A percentile compares a stretch with the other conserved stretches of the same genome.
These are phyloP conservation scores for Aspergillus sclerotiicarbonarius DNA, from an alignment of 495 filamentous ascomycete genomes.

Conservation along the genomic window DNA sequence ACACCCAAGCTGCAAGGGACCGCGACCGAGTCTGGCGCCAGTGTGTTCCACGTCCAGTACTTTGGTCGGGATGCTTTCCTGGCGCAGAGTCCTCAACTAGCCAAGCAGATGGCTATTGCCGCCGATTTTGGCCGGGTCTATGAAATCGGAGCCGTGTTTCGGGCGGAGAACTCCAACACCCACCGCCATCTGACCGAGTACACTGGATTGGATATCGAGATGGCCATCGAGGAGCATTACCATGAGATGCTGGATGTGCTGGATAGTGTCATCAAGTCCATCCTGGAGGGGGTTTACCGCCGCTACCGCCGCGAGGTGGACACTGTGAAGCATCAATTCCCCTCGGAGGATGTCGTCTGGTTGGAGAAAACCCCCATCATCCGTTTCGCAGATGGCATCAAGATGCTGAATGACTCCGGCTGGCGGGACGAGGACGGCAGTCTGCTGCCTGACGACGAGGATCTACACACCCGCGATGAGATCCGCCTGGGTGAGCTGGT, in stretches of 20 bases:
- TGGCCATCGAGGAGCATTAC: constrained; percentile 90
- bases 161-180: constrained; percentile 92
- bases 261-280: constrained; percentile 76
- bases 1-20: constrained; percentile 84
- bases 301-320: constrained; percentile 68
- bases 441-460: constrained; percentile 64
- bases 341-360: constrained; percentile 71
- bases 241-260: constrained; percentile 75
- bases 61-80: constrained; percentile 80
- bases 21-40: constrained; percentile 86
- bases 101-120: constrained; percentile 92
- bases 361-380: constrained; percentile 78
- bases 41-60: constrained; percentile 86
- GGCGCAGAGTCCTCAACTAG: constrained; percentile 88
- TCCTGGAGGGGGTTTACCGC: constrained; percentile 69
- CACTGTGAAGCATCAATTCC: constrained; percentile 61
- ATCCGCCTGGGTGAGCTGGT: constrained; percentile 80
- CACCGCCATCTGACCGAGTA: constrained; percentile 95
- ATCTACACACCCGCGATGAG: constrained; percentile 81
- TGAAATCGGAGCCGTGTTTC: constrained; percentile 85
- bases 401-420: constrained; percentile 78
- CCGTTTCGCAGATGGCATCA: constrained; percentile 74
- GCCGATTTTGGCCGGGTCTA: constrained; percentile 86
- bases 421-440: constrained; percentile 76
- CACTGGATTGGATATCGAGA: constrained; percentile 92